Evolutionary conservation across 2,329 filamentous ascomycete species (phyloP).

Genomic region (Aspergillus versicolor): DNA sequence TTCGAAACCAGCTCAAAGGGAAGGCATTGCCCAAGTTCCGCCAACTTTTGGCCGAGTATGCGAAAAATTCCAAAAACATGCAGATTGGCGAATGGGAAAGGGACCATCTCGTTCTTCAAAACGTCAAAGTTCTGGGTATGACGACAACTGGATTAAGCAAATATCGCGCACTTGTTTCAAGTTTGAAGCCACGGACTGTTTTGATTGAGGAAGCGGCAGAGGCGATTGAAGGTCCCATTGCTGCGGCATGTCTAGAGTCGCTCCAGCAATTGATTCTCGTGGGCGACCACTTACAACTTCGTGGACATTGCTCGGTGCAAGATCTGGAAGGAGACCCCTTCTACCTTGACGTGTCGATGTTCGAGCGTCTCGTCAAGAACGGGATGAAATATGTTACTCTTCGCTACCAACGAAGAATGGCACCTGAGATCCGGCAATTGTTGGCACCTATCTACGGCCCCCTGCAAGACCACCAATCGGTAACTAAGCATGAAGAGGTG

Average conservation of each 20-base stretch:
- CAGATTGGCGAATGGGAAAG: slow-evolving; percentile 60
- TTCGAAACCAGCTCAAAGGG: slow-evolving; percentile 58
- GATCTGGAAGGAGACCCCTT: slow-evolving; percentile 62
- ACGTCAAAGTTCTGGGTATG: slow-evolving; percentile 61
- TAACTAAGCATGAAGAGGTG: slow-evolving; percentile 54
- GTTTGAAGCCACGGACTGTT: slow-evolving; percentile 65
- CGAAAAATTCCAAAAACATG: slow-evolving; percentile 50
- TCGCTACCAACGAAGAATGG: slow-evolving; percentile 69
- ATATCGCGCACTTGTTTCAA: slow-evolving; percentile 68
- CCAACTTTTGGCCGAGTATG: slow-evolving; percentile 51
- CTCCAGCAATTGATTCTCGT: slow-evolving; percentile 67
- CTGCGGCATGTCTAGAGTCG: slow-evolving; percentile 60
- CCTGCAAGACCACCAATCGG: slow-evolving; percentile 58
- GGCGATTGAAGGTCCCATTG: slow-evolving; percentile 59
- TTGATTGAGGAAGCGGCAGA: slow-evolving; percentile 81
- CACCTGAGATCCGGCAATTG: slow-evolving; percentile 64
- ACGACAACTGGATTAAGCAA: slow-evolving; percentile 82
- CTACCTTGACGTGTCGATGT: slow-evolving; percentile 71
- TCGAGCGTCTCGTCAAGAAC: slow-evolving; percentile 73
- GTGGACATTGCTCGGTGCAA: slow-evolving; percentile 63
- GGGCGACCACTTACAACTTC: slow-evolving; percentile 78
- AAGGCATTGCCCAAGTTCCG: slow-evolving; percentile 50
- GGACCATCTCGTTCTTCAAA: slow-evolving; percentile 61
- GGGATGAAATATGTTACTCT: slow-evolving; percentile 64
- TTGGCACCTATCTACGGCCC: slow-evolving; percentile 62